A percentile compares a stretch with the other conserved stretches of the same genome.
Evolutionary conservation across 306 rosid species (phyloP).

Genomic region (Inga oerstediana): DNA sequence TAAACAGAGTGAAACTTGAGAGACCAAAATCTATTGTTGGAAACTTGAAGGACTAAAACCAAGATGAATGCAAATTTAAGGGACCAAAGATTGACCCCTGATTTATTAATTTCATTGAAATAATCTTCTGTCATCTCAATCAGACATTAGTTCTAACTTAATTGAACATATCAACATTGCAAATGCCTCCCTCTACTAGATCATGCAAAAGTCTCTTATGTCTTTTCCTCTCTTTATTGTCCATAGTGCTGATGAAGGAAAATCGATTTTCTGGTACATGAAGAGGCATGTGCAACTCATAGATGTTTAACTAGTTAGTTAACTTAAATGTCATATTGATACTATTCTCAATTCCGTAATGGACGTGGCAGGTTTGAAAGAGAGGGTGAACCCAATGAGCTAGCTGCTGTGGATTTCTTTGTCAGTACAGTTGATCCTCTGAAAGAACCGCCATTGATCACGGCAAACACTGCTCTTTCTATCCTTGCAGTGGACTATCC

Average conservation of each 20-base stretch:
- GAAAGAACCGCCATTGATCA: constrained; percentile 96
- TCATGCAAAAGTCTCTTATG: neutral
- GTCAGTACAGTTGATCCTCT: constrained; percentile 98
- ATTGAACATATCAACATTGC: neutral
- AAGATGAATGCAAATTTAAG: too few relatives aligned
- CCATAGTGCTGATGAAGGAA: neutral
- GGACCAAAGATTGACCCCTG: neutral
- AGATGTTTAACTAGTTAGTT: neutral
- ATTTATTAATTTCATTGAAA: neutral
- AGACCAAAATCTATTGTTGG: too few relatives aligned
- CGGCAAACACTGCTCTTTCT: constrained; percentile 95
- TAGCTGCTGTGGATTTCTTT: constrained; percentile 95
- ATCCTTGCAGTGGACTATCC: constrained; percentile 97
- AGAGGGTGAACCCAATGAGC: constrained; percentile 82
- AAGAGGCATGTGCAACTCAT: neutral
- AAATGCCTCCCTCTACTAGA: neutral
- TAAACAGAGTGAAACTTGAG: too few relatives aligned
- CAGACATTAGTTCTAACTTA: neutral
- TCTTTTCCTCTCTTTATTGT: neutral
- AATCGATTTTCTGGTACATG: neutral
- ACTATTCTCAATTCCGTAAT: constrained; percentile 25
- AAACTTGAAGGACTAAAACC: too few relatives aligned
- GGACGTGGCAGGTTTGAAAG: constrained; percentile 74
- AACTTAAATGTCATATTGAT: neutral
- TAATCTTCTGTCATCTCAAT: neutral